A percentile compares a stretch with the other conserved stretches of the same genome.
These are phyloP conservation scores for Tulasnella sp. DNA, from an alignment of 768 basidiomycete genomes.

Conservation along the genomic window DNA sequence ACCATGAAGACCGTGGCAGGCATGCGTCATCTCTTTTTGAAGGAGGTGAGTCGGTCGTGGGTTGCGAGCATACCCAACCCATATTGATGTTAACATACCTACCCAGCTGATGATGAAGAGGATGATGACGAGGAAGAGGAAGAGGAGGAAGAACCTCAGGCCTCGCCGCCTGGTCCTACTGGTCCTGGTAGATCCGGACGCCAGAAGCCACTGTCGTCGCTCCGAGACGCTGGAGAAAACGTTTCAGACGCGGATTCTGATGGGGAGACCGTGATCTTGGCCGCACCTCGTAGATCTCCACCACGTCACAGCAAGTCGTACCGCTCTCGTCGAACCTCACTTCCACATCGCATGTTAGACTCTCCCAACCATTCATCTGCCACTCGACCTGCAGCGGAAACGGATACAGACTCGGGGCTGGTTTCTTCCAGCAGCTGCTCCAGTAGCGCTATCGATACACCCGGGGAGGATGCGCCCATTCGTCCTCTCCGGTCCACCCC, in stretches of 20 bases:
- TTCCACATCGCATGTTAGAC: not conserved
- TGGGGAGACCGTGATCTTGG: not conserved
- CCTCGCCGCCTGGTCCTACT: not conserved
- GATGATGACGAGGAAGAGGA: constrained; percentile 47
- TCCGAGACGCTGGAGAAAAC: not conserved
- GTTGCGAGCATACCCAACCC: not conserved
- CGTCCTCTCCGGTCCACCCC: not conserved
- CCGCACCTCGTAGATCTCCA: not conserved
- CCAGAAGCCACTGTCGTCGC: not conserved
- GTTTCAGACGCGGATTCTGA: constrained; percentile 10
- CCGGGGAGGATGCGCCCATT: constrained; percentile 4
- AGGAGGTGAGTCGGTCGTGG: not conserved
- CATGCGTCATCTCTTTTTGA: constrained; percentile 15
- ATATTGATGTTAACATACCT: constrained; percentile 23
- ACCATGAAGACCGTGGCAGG: constrained; percentile 16
- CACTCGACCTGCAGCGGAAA: not conserved
- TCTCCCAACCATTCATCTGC: not conserved
- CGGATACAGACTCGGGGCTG: constrained; percentile 8
- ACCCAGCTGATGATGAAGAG: constrained; percentile 38
- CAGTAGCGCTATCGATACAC: constrained; percentile 10
- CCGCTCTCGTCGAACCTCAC: not conserved
- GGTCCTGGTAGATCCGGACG: not conserved
- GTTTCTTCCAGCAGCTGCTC: constrained; percentile 7
- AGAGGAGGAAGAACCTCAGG: constrained; percentile 29
- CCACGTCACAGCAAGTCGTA: constrained; percentile 7